Base-by-base conservation (phyloP, 1,139 yeast genomes). In the Blastobotrys capitulatus region DNA sequence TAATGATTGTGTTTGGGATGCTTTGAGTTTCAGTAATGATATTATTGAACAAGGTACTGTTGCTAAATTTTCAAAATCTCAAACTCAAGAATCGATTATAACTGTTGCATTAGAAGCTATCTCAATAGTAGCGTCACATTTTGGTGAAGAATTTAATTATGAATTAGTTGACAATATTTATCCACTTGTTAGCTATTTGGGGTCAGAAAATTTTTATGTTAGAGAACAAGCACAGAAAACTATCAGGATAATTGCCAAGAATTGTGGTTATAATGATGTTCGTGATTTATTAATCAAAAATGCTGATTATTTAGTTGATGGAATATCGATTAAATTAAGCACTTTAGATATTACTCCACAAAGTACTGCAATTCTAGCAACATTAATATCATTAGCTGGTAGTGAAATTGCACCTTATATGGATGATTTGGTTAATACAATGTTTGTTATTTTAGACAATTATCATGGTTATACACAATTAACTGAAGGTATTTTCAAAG, bases 401-500 rank as follows among this genome's bases (percentile, higher is more conserved):
- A 69, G 77, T 12, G 72, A 77, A 36, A 70, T 88, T 26, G 70
- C 89, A 7, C 79, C 80, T 41, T 87, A 80, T 52, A 72, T 90
- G 50, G 79, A 74, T 48, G 97, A 90, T 64, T 72, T 90, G 1
- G 70, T 90, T 8, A 77, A 80, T 35, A 80, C 89, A 12, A 76
- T 88, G 57, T 87, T 92, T 64, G 80, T 82, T 10, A 69, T 89
- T 32, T 72, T 92, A 45, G 97, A 92, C 64, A 74, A 82, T 40
- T 90, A 83, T 59, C 96, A 90, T 67, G 95, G 94, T 0, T 90
- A 92, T 63, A 70, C 80, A 1, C 71, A 74, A 15, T 69, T 92
- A 20, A 82, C 87, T 44, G 82, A 83, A 52, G 89, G 89, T 0
- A 82, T 88, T 52, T 86, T 90, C 56, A 68, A 76, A 6, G 83